Conservation (phyloP, 2,329 filamentous ascomycete species). For the Paramyrothecium roridum region DNA sequence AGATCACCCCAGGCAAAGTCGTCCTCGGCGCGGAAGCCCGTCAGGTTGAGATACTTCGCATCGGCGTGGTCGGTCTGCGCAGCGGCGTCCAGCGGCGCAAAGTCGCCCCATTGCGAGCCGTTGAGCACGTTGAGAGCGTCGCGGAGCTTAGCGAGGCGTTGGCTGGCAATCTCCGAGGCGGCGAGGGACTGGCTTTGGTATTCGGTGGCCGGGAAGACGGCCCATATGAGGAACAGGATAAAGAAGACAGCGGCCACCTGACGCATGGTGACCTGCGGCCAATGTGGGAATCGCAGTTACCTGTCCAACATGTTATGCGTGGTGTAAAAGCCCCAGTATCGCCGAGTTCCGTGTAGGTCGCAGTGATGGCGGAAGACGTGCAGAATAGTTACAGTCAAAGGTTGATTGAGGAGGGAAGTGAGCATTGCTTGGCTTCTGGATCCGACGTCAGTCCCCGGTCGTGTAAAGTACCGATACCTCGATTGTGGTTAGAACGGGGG, state of each 20-base stretch:
- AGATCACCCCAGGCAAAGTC: constrained; percentile 77
- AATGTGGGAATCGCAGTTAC: background rate
- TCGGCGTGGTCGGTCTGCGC: constrained; percentile 16
- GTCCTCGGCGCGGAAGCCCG: constrained; percentile 72
- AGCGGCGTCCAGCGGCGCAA: constrained; percentile 38
- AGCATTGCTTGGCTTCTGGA: too few relatives aligned
- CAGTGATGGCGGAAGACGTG: background rate
- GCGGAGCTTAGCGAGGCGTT: constrained; percentile 49
- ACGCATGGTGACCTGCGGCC: background rate
- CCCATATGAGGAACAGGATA: constrained; percentile 21
- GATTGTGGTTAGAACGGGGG: too few relatives aligned
- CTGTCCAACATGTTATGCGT: background rate
- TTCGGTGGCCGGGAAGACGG: constrained; percentile 33
- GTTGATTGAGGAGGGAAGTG: too few relatives aligned
- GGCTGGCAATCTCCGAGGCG: constrained; percentile 31
- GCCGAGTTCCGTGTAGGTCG: constrained; percentile 34
- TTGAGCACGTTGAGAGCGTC: constrained; percentile 52
- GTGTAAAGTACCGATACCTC: too few relatives aligned
- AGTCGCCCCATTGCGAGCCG: constrained; percentile 57
- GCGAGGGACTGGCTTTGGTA: constrained; percentile 27
- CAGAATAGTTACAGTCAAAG: background rate
- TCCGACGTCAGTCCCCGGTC: too few relatives aligned
- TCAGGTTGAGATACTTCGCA: constrained; percentile 62
- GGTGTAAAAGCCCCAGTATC: constrained; percentile 19
- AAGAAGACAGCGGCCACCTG: background rate